phyloP scores from a whole-genome alignment of 768 basidiomycete genomes.

The Hygrocybe coccinea region DNA sequence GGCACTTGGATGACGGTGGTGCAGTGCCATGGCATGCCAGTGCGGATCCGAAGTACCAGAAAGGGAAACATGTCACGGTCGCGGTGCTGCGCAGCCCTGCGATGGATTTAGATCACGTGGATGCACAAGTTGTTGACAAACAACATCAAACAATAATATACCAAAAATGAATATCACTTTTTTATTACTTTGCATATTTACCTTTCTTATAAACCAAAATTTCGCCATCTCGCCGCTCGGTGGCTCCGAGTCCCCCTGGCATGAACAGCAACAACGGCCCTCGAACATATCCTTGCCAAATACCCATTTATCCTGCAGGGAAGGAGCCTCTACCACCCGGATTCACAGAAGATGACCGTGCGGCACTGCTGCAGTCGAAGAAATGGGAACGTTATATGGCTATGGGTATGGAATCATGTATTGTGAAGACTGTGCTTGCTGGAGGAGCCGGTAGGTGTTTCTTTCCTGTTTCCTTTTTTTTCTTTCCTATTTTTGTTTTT shows the following conservation, averaged over 20 bases:
- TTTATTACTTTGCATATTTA: no score
- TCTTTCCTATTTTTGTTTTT: background rate
- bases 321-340: slow-evolving; percentile 87
- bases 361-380: slow-evolving; percentile 58
- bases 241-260: no score
- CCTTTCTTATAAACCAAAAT: no score
- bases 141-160: no score
- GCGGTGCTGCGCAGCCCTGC: no score
- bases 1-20: background rate
- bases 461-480: background rate
- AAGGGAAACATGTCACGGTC: no score
- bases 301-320: slow-evolving; percentile 79
- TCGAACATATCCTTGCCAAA: slow-evolving; percentile 38
- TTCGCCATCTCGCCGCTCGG: no score
- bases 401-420: slow-evolving; percentile 80
- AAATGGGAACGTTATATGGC: slow-evolving; percentile 72
- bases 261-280: background rate
- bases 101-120: no score
- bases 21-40: no score
- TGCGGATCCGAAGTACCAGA: no score
- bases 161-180: no score
- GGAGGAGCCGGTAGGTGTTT: slow-evolving; percentile 70
- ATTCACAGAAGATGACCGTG: slow-evolving; percentile 72
- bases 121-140: no score
- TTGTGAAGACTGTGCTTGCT: slow-evolving; percentile 73